A percentile compares a stretch with the other conserved stretches of the same genome.
Evolutionary conservation across 1,284 basidiomycete species (phyloP).

Genomic region (Mycosarcoma mackinlayi): DNA sequence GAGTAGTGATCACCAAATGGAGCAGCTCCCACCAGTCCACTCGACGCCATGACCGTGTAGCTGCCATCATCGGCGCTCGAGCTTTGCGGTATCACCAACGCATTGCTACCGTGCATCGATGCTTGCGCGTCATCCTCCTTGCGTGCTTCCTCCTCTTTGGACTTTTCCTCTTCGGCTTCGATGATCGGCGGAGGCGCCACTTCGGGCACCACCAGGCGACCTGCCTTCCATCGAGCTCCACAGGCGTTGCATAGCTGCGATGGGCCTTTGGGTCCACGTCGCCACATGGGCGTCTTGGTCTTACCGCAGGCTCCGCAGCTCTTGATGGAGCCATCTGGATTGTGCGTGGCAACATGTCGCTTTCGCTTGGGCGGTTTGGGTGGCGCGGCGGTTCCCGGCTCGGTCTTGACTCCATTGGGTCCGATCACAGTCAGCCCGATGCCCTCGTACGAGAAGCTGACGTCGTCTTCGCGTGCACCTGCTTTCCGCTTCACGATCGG

Average conservation of each 20-base stretch:
- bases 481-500: slow-evolving; percentile 62
- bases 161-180: slow-evolving; percentile 45
- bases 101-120: slow-evolving; percentile 50
- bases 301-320: slow-evolving; percentile 65
- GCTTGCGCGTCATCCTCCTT: slow-evolving; percentile 42
- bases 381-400: slow-evolving; percentile 22
- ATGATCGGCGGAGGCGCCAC: slow-evolving; percentile 60
- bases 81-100: slow-evolving; percentile 47
- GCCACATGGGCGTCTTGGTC: slow-evolving; percentile 67
- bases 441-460: slow-evolving; percentile 41
- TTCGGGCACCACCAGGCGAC: slow-evolving; percentile 62
- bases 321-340: slow-evolving; percentile 65
- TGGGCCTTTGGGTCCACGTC: slow-evolving; percentile 62
- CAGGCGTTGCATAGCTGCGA: slow-evolving; percentile 66
- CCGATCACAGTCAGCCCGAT: slow-evolving; percentile 35
- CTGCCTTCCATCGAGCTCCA: slow-evolving; percentile 66
- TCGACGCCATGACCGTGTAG: slow-evolving; percentile 31
- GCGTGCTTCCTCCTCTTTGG: slow-evolving; percentile 37
- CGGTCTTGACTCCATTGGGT: slow-evolving; percentile 42
- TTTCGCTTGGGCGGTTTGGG: slow-evolving; percentile 60
- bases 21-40: slow-evolving; percentile 26
- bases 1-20: slow-evolving; percentile 34
- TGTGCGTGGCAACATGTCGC: slow-evolving; percentile 66
- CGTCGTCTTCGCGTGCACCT: slow-evolving; percentile 42
- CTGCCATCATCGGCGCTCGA: slow-evolving; percentile 31